Conservation (phyloP, 2,329 filamentous ascomycete species). For the Ophiostoma perfectum region DNA sequence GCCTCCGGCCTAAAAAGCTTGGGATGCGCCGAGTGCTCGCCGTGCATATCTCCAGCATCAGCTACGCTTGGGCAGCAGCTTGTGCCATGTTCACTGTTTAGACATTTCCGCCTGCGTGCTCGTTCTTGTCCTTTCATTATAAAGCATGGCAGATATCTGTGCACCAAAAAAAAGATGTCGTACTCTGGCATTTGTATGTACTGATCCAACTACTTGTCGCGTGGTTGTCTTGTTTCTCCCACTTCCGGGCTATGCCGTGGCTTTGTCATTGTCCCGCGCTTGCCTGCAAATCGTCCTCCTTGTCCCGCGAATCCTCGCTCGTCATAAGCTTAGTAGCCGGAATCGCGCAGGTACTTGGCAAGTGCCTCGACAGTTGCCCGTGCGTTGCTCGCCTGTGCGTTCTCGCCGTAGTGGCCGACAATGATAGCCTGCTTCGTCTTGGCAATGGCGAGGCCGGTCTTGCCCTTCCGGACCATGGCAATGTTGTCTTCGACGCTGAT, state of each 20-base stretch:
- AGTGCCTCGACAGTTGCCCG: slow-evolving; percentile 75
- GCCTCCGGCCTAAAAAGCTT: too few species aligned
- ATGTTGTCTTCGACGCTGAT: slow-evolving; percentile 53
- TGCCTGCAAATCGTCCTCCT: not conserved
- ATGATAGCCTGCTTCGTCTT: slow-evolving; percentile 88
- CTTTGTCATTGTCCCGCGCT: not conserved
- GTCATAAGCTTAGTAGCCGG: slow-evolving; percentile 59
- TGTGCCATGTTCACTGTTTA: too few species aligned
- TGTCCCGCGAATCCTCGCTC: not conserved
- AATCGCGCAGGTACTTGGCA: slow-evolving; percentile 77
- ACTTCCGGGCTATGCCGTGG: not conserved
- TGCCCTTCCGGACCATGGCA: slow-evolving; percentile 43
- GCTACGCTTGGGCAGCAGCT: not conserved
- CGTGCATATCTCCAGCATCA: not conserved
- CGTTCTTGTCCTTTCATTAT: too few species aligned
- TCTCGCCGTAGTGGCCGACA: slow-evolving; percentile 77
- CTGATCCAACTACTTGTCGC: slow-evolving; percentile 8
- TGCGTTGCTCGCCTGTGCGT: slow-evolving; percentile 66
- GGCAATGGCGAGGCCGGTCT: slow-evolving; percentile 72
- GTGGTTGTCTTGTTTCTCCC: not conserved
- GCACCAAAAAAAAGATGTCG: not conserved
- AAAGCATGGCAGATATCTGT: too few species aligned
- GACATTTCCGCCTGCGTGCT: too few species aligned
- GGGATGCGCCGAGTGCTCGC: too few species aligned
- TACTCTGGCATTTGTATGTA: slow-evolving; percentile 11